These are phyloP conservation scores for Bryopsis sp. DNA, from an alignment of 139 green algal genomes.

Conservation along the genomic window DNA sequence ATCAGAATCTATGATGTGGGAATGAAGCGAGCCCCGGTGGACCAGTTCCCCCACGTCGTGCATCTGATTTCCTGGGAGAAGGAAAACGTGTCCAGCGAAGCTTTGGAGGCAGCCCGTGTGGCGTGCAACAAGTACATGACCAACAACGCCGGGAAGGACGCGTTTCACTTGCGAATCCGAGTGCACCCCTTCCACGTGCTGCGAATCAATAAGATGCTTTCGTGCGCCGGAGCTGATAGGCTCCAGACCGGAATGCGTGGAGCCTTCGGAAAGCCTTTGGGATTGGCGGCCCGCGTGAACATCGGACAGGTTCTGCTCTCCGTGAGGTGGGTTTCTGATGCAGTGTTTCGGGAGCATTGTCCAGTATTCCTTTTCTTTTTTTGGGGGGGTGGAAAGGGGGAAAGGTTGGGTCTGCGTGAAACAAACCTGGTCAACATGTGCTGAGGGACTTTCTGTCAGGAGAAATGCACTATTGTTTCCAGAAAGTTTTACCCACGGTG, in stretches of 20 bases:
- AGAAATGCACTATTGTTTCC: no score
- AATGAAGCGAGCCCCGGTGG: conserved; percentile 86
- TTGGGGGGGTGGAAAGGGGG: neutral
- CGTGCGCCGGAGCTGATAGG: conserved; percentile 96
- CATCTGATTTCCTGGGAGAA: conserved; percentile 96
- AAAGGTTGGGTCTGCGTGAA: no score
- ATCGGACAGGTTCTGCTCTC: conserved; percentile 98
- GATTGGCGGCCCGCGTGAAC: conserved; percentile 77
- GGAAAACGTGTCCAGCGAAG: conserved; percentile 78
- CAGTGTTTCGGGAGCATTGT: no score
- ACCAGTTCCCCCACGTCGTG: conserved; percentile 90
- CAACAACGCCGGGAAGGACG: conserved; percentile 94
- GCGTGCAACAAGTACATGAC: conserved; percentile 99
- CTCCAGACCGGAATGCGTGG: conserved; percentile 99
- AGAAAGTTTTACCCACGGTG: no score
- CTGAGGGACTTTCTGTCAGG: no score
- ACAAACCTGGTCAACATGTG: no score
- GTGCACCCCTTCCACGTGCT: conserved; percentile 99
- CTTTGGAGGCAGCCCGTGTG: conserved; percentile 95
- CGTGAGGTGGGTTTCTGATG: conserved; percentile 39
- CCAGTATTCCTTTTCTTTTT: no score
- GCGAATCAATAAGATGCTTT: conserved; percentile 99
- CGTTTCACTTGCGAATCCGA: conserved; percentile 96
- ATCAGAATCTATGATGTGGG: conserved; percentile 98
- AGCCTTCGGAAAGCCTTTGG: conserved; percentile 95